phyloP scores from a whole-genome alignment of 169 alveolate species.

The Plasmodium gallinaceum region DNA sequence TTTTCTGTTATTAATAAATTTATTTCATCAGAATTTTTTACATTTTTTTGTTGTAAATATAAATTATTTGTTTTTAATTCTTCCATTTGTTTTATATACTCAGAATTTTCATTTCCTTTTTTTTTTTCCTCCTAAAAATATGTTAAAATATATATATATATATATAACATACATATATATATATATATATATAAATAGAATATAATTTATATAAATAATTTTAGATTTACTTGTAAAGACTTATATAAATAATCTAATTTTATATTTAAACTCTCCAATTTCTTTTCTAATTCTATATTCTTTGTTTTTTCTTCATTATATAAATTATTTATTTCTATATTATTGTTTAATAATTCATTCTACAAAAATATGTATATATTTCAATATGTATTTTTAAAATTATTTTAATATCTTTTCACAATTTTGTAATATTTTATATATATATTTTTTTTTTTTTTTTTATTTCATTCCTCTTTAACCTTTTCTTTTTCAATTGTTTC shows the following conservation, averaged over 20 bases:
- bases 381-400: no score
- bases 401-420: no score
- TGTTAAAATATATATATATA: not conserved
- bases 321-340: conserved; percentile 1
- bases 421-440: not conserved
- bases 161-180: not conserved
- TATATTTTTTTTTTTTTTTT: not conserved
- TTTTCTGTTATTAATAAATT: conserved; percentile 53
- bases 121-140: conserved; percentile 42
- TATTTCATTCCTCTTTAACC: not conserved
- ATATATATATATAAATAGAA: not conserved
- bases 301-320: conserved; percentile 41
- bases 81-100: conserved; percentile 38
- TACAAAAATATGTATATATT: not conserved
- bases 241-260: conserved; percentile 46
- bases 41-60: conserved; percentile 24
- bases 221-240: conserved; percentile 42
- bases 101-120: conserved; percentile 10
- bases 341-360: conserved; percentile 26
- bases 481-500: not conserved
- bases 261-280: conserved; percentile 11
- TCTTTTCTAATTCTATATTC: conserved; percentile 29
- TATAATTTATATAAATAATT: not conserved
- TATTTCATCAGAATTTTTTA: conserved; percentile 32
- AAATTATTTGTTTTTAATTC: conserved; percentile 35